Evolutionary conservation across 2,329 filamentous ascomycete species (phyloP), one percentile per base, ranked within the genome.

Genomic region (Xylariaceae sp.): DNA sequence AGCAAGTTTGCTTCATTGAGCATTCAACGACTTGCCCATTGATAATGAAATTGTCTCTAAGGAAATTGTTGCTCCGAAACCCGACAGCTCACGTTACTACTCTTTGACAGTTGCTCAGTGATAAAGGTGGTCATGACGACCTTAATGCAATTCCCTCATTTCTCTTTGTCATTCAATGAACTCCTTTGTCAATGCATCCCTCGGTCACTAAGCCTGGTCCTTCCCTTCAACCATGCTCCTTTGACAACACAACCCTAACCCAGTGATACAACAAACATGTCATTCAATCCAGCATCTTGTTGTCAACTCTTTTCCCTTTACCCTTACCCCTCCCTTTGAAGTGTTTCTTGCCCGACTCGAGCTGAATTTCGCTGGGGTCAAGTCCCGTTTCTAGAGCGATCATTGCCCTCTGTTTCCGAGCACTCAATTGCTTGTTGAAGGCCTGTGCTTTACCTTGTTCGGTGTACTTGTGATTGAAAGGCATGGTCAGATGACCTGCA

Each of bases 391-490:
- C 90, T 56, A 97, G 67, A 11, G 93, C 93, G 46, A 89, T 76
- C 76, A 97, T 83, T 38, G 87, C 79, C 65, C 85, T 84, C 46
- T 90, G 82, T 71, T 99, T 99, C 55, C 94, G 80, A 0, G 92
- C 92, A 16, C 83, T 90, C 43, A 97, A 73, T 57, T 87, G 77
- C 74, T 90, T 95, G 14, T 78, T 77, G 54, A 74, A 71, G 6
- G 69, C 73, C 42, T 66, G 65, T 11, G 63, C 68, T 51, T 75
- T 74, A 5, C 90, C 91, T 66, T 96, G 90, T 71, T 94, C 82
- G 3, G 85, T 86, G 72, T 97, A 95, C 73, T 94, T 89, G 74
- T 94, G 83, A 71, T 86, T 93, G 75, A 97, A 97, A 0, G 94
- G 92, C 77, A 85, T 85, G 50, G 75, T 85, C 36, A 95, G 59